Percentiles rank a stretch among this genome's conserved stretches.
Conservation (phyloP, 75 land plant genomes). For the Larix kaempferi region DNA sequence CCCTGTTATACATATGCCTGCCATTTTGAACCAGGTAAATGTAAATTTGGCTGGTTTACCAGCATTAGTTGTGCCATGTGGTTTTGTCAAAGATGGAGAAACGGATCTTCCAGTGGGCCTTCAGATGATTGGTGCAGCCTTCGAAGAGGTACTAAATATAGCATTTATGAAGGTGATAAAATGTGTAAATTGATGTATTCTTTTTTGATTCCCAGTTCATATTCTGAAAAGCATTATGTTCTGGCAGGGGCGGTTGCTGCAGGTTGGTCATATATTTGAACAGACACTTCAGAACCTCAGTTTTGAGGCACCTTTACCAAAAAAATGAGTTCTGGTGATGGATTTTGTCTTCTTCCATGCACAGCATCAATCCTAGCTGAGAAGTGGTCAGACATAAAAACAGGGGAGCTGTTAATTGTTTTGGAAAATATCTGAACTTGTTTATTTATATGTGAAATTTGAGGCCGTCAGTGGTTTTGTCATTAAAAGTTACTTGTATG, state of each 20-base stretch:
- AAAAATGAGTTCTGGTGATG: constrained; percentile 5
- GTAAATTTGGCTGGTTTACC: constrained; percentile 96
- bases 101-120: constrained; percentile 83
- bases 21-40: constrained; percentile 62
- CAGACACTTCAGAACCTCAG: constrained; percentile 55
- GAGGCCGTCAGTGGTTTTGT: no score
- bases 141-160: constrained; percentile 70
- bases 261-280: constrained; percentile 85
- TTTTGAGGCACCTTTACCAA: constrained; percentile 46
- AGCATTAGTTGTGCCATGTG: constrained; percentile 92
- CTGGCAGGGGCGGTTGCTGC: constrained; percentile 66
- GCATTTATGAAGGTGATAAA: neutral
- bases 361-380: no score
- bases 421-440: no score
- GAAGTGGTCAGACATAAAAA: no score
- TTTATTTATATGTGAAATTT: no score
- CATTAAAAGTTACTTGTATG: no score
- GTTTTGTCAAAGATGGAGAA: constrained; percentile 62
- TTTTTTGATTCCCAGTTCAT: neutral
- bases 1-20: neutral
- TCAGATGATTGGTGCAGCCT: constrained; percentile 86
- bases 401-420: no score
- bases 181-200: neutral
- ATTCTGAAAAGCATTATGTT: constrained; percentile 7
- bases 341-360: neutral